A percentile compares a stretch with the other conserved stretches of the same genome.
These are phyloP conservation scores for Sergeia podlipaevii DNA, from an alignment of 208 protist species.

Conservation along the genomic window DNA sequence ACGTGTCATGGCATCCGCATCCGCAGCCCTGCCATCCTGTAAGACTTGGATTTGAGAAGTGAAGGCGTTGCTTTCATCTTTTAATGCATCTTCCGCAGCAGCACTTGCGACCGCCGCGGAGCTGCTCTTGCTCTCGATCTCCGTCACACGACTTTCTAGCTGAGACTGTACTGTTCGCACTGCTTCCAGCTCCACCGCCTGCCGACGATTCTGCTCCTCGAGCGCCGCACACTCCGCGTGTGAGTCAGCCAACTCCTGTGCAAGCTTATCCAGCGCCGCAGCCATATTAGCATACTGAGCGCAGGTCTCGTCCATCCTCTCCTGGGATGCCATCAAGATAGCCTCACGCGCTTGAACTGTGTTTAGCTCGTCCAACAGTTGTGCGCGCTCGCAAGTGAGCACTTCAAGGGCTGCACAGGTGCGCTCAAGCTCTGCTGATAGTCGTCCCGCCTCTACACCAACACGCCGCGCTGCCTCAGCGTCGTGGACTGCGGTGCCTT, in stretches of 20 bases:
- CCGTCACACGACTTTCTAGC: too few species aligned
- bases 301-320: conserved; percentile 2
- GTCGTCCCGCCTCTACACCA: neutral
- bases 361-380: conserved; percentile 15
- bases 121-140: too few species aligned
- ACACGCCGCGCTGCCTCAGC: neutral
- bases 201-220: conserved; percentile 7
- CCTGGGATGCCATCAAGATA: neutral
- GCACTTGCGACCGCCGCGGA: too few species aligned
- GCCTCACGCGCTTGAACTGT: neutral
- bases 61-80: too few species aligned
- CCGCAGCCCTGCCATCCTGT: too few species aligned
- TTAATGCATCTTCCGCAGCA: too few species aligned
- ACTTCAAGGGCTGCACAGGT: conserved; percentile 6
- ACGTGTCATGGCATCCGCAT: too few species aligned
- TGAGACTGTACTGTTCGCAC: too few species aligned
- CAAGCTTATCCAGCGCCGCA: neutral
- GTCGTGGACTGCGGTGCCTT: neutral
- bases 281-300: neutral
- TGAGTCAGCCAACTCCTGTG: neutral
- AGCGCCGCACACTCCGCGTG: neutral
- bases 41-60: too few species aligned
- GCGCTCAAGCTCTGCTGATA: neutral
- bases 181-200: too few species aligned
- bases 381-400: neutral